These are phyloP conservation scores for Fusarium setosum DNA, from an alignment of 2,329 filamentous ascomycete genomes.

Conservation along the genomic window DNA sequence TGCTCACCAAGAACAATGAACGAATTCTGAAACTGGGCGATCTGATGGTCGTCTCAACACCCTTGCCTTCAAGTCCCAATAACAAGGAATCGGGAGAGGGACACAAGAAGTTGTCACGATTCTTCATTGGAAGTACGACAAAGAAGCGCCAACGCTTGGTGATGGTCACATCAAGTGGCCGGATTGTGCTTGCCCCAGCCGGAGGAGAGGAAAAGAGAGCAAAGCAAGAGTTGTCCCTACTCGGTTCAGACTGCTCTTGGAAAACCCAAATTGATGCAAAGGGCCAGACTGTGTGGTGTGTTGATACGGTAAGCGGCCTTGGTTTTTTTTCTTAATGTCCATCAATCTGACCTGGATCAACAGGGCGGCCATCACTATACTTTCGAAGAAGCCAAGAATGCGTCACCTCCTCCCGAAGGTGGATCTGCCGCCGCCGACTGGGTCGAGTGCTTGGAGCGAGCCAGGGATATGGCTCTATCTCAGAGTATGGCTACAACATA, in stretches of 20 bases:
- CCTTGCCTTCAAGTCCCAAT: conserved; percentile 79
- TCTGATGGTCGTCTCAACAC: conserved; percentile 83
- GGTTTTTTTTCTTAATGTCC: neutral
- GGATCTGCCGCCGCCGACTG: conserved; percentile 86
- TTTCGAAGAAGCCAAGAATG: conserved; percentile 91
- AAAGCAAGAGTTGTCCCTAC: conserved; percentile 90
- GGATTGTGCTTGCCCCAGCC: conserved; percentile 89
- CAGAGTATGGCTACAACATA: conserved; percentile 76
- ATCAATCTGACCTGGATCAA: neutral
- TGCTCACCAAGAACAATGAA: conserved; percentile 90
- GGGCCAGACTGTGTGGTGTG: conserved; percentile 86
- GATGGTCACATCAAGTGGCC: conserved; percentile 92
- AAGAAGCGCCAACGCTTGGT: conserved; percentile 95
- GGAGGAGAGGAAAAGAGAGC: conserved; percentile 96
- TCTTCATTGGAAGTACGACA: conserved; percentile 89
- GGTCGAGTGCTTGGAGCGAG: conserved; percentile 88
- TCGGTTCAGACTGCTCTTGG: conserved; percentile 81
- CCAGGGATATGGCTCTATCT: conserved; percentile 84
- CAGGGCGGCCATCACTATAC: conserved; percentile 92
- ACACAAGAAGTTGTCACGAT: conserved; percentile 91
- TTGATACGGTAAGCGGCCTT: conserved; percentile 83
- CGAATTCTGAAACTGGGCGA: conserved; percentile 95
- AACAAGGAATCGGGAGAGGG: conserved; percentile 77
- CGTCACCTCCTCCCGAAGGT: conserved; percentile 62
- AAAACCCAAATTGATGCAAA: conserved; percentile 86